phyloP scores from a whole-genome alignment of 257 asterid species.

The Petunia axillaris region DNA sequence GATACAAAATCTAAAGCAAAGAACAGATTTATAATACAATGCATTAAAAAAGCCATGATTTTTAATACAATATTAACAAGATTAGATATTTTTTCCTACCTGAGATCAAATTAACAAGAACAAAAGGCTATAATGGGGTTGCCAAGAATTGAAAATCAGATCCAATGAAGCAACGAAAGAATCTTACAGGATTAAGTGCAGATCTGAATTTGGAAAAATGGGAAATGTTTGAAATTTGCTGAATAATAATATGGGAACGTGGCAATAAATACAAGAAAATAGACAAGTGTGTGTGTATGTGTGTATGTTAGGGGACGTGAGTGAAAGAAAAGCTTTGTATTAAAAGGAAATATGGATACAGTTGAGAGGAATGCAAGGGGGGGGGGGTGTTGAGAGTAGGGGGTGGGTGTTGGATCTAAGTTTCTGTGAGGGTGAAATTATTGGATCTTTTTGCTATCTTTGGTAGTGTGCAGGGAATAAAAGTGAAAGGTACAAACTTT shows the following conservation, averaged over 20 bases:
- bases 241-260: background rate
- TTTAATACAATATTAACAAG: background rate
- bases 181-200: conserved; percentile 20
- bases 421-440: conserved; percentile 10
- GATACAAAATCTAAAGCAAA: background rate
- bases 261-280: conserved; percentile 17
- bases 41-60: background rate
- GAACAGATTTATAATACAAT: background rate
- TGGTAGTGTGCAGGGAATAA: background rate
- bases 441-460: conserved; percentile 29
- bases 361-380: conserved; percentile 18
- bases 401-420: conserved; percentile 28
- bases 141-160: background rate
- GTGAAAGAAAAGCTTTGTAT: background rate
- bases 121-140: background rate
- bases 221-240: background rate
- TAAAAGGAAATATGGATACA: conserved; percentile 12
- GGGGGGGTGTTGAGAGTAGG: background rate
- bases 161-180: conserved; percentile 14
- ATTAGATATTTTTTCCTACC: background rate
- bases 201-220: conserved; percentile 26
- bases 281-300: background rate
- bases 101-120: conserved; percentile 1
- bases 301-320: background rate
- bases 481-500: background rate